Percentiles rank a stretch among this genome's conserved stretches.
These are phyloP conservation scores for Aurifilum marmelostoma DNA, from an alignment of 2,329 filamentous ascomycete genomes.

Conservation along the genomic window DNA sequence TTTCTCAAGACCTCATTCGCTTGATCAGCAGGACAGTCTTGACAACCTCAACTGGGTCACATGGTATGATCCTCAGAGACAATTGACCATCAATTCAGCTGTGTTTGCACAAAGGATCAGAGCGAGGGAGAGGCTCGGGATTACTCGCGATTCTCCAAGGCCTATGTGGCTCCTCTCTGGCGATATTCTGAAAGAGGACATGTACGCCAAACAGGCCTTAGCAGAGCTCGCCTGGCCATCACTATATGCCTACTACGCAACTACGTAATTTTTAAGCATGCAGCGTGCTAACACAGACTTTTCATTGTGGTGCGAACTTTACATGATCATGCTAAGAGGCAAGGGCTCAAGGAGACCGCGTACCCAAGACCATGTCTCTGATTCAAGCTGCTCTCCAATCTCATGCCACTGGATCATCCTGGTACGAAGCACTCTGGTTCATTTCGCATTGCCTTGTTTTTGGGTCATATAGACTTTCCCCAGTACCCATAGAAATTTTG, in stretches of 20 bases:
- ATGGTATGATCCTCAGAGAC: background rate
- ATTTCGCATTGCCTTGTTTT: background rate
- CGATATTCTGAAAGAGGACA: background rate
- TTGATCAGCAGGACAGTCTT: background rate
- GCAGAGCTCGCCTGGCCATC: background rate
- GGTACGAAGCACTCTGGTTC: background rate
- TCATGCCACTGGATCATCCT: background rate
- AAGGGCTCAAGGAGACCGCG: background rate
- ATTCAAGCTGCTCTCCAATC: background rate
- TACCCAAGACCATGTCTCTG: background rate
- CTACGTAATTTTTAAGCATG: too few relatives aligned
- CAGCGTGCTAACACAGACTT: too few relatives aligned
- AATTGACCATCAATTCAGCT: constrained; percentile 28
- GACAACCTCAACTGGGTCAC: background rate
- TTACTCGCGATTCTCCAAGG: too few relatives aligned
- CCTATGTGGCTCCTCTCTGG: background rate
- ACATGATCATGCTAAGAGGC: background rate
- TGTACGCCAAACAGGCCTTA: background rate
- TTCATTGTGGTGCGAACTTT: background rate
- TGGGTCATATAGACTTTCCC: background rate
- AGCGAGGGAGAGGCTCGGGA: constrained; percentile 35
- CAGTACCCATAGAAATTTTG: background rate
- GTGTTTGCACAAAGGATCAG: constrained; percentile 48
- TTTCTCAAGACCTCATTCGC: background rate
- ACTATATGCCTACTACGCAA: background rate